Evolutionary conservation across 139 green algal species (phyloP).

Genomic region (Chlorella ohadii): DNA sequence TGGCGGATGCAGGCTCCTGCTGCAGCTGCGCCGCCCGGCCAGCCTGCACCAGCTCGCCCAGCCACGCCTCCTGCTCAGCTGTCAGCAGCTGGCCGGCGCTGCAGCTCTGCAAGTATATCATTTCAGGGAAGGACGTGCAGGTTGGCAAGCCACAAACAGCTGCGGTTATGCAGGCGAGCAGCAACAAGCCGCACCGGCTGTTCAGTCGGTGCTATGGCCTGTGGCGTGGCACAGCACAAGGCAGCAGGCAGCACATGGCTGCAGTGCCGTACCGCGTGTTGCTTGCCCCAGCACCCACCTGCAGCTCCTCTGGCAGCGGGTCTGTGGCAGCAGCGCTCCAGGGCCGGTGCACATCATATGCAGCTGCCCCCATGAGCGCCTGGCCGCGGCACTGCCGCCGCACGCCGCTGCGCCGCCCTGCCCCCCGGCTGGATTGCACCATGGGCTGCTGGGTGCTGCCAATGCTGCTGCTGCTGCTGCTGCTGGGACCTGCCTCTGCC

Average conservation of each 20-base stretch:
- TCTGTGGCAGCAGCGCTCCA: not conserved
- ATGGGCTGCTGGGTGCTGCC: not conserved
- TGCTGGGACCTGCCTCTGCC: not conserved
- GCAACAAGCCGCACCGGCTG: too few relatives aligned
- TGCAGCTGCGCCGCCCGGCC: not conserved
- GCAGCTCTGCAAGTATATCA: slow-evolving; percentile 6
- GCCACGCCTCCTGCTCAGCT: not conserved
- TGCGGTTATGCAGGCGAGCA: too few relatives aligned
- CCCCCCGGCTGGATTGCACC: not conserved
- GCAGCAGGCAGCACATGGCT: too few relatives aligned
- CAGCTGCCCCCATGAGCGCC: not conserved
- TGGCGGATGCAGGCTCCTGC: not conserved
- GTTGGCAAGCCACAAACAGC: too few relatives aligned
- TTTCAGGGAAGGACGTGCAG: too few relatives aligned
- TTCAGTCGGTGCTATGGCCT: too few relatives aligned
- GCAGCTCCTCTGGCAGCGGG: not conserved
- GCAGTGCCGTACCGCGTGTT: not conserved
- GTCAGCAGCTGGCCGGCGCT: not conserved
- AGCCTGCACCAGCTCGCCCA: slow-evolving; percentile 9
- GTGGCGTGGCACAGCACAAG: not conserved
- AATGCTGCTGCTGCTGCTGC: not conserved
- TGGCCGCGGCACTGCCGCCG: not conserved
- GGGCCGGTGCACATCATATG: not conserved
- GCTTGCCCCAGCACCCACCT: not conserved
- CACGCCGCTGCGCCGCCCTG: not conserved